phyloP scores from a whole-genome alignment of 2,329 filamentous ascomycete genomes.

The Geosmithia putterillii region DNA sequence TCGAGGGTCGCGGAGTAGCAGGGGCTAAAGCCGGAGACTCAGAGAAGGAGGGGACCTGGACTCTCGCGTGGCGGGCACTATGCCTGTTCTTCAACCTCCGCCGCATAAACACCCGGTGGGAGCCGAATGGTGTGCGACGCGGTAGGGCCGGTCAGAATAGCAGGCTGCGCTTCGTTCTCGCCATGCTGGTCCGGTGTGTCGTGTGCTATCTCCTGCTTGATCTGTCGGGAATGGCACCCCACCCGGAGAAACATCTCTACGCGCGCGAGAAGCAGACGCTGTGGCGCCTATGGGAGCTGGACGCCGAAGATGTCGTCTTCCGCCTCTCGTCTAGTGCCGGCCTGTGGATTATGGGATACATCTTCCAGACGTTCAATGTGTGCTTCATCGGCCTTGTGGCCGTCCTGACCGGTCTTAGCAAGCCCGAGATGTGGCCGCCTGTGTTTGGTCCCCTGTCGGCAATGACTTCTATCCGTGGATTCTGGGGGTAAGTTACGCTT shows the following conservation, averaged over 20 bases:
- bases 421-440: conserved; percentile 3
- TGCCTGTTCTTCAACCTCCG: conserved; percentile 3
- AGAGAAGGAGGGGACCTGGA: neutral
- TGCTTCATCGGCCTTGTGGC: neutral
- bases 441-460: neutral
- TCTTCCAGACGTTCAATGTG: neutral
- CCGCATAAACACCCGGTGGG: conserved; percentile 2
- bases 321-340: neutral
- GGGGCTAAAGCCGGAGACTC: too few species aligned
- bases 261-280: conserved; percentile 2
- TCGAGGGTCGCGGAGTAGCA: too few species aligned
- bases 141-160: neutral
- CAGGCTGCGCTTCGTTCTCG: neutral
- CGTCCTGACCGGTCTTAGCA: conserved; percentile 1
- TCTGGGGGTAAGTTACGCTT: conserved; percentile 4
- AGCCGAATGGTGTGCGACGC: conserved; percentile 1
- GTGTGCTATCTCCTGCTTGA: conserved; percentile 2
- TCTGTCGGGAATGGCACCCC: neutral
- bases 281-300: conserved; percentile 1
- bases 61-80: conserved; percentile 2
- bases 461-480: conserved; percentile 3
- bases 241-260: conserved; percentile 2
- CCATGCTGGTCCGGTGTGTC: neutral
- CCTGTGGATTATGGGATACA: neutral
- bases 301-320: conserved; percentile 3